phyloP scores from a whole-genome alignment of 495 filamentous ascomycete species.

The Aspergillus sclerotiicarbonarius region DNA sequence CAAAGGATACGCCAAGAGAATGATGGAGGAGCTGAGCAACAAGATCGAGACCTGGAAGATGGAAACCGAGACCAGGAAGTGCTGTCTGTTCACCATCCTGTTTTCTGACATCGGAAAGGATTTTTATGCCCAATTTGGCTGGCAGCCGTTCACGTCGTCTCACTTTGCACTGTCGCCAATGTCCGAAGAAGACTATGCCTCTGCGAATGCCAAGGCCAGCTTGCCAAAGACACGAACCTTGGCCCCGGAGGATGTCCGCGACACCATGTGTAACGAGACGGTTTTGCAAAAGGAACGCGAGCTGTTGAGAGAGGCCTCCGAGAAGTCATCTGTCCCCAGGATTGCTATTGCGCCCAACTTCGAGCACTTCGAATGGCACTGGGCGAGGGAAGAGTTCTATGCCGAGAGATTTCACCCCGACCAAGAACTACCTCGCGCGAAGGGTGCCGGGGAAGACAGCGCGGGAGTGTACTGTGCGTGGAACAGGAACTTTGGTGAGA shows the following conservation, averaged over 20 bases:
- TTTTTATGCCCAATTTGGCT: slow-evolving; percentile 85
- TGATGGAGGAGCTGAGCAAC: slow-evolving; percentile 57
- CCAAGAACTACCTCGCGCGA: slow-evolving; percentile 50
- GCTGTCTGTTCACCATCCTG: slow-evolving; percentile 64
- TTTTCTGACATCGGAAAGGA: slow-evolving; percentile 94
- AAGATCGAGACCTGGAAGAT: slow-evolving; percentile 54
- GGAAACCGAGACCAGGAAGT: slow-evolving; percentile 34
- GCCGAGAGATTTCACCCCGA: slow-evolving; percentile 47
- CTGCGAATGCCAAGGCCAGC: slow-evolving; percentile 8
- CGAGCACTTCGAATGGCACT: slow-evolving; percentile 78
- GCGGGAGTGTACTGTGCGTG: slow-evolving; percentile 74
- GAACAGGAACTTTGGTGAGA: slow-evolving; percentile 67
- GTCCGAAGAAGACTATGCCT: slow-evolving; percentile 21
- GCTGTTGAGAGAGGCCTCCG: slow-evolving; percentile 30
- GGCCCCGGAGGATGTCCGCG: slow-evolving; percentile 30
- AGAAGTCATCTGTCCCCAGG: slow-evolving; percentile 31
- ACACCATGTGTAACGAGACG: slow-evolving; percentile 34
- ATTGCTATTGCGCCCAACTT: slow-evolving; percentile 72
- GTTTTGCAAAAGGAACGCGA: slow-evolving; percentile 34
- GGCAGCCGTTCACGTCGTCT: slow-evolving; percentile 67
- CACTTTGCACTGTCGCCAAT: slow-evolving; percentile 64
- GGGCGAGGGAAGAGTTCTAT: slow-evolving; percentile 83
- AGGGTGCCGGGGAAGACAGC: slow-evolving; percentile 63
- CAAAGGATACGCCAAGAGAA: slow-evolving; percentile 73
- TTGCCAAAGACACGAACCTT: slow-evolving; percentile 24